Evolutionary conservation across 495 filamentous ascomycete genomes (phyloP), one percentile per base, ranked within the genome.

Genomic region (Xylaria castorea): DNA sequence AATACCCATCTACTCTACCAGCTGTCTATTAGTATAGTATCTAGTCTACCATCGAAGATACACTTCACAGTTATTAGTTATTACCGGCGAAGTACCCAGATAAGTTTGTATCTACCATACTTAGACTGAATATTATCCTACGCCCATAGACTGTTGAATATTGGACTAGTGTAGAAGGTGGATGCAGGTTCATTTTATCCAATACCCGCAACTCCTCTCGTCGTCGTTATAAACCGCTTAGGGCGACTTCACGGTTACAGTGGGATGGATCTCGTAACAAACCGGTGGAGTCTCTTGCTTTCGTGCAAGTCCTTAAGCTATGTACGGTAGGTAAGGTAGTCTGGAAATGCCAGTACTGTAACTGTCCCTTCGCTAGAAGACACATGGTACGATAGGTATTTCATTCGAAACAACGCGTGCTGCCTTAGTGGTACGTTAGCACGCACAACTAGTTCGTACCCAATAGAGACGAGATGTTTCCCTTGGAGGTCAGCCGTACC

Each of bases 211-310:
- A 38, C 32, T 60, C 30, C 27, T 60, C 32, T n/a, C 34, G 48
- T 55, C 22, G 50, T 34, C 20, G 46, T 55, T 32, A 57, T 51
- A 18, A 68, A 22, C 66, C 3, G n/a, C 14, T 57, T 16, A 30
- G 46, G 25, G 14, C 30, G 11, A 55, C 44, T 55, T 40, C 16
- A 40, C 34, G 30, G 48, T 44, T 57, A 22, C 50, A 44, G 6
- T 36, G 32, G n/a, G 50, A 68, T 42, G 50, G 50, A 34, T 57
- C 66, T 57, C 57, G 66, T 68, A 68, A 68, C 66, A 57, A 57
- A 51, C 44, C 32, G 30, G 65, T 55, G 46, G 65, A 67, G 65
- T 66, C 20, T 38, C n/a, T n/a, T 38, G 2, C 11, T 40, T 55
- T 40, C 34, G 20, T 40, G 34, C 16, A 38, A 62, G 60, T 62